A percentile compares a stretch with the other conserved stretches of the same genome.
Evolutionary conservation across 225 moss, liverwort and hornwort species (phyloP).

Genomic region (Physcomitrellopsis africana): DNA sequence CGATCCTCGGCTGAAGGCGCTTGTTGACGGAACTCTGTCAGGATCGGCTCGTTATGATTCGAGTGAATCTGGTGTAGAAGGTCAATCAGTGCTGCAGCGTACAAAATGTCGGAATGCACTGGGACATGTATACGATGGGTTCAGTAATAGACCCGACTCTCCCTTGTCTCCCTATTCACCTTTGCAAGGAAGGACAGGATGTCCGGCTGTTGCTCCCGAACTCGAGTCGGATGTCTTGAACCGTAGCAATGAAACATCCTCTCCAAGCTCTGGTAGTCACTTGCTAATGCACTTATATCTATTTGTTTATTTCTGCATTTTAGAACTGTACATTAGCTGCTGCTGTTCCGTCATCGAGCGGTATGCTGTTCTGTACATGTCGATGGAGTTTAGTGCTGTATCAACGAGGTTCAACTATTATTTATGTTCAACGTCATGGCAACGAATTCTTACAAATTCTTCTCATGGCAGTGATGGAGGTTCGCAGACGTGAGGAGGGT

Average conservation of each 20-base stretch:
- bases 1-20: constrained; percentile 86
- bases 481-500: constrained; percentile 57
- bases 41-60: constrained; percentile 57
- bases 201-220: constrained; percentile 36
- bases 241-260: constrained; percentile 53
- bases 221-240: constrained; percentile 51
- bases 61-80: constrained; percentile 38
- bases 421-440: too few relatives aligned
- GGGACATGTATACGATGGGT: constrained; percentile 41
- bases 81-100: constrained; percentile 43
- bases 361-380: neutral
- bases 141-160: constrained; percentile 39
- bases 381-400: too few relatives aligned
- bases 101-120: constrained; percentile 39
- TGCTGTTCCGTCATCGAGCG: fast-evolving
- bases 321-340: neutral
- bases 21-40: constrained; percentile 73
- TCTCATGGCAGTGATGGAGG: constrained; percentile 55
- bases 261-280: constrained; percentile 70
- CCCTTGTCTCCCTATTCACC: constrained; percentile 45
- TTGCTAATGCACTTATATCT: neutral
- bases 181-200: constrained; percentile 36
- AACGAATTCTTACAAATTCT: too few relatives aligned
- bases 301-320: too few relatives aligned
- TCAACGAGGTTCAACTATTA: too few relatives aligned